Base-by-base conservation (phyloP, 768 basidiomycete species). In the Naganishia friedmannii region DNA sequence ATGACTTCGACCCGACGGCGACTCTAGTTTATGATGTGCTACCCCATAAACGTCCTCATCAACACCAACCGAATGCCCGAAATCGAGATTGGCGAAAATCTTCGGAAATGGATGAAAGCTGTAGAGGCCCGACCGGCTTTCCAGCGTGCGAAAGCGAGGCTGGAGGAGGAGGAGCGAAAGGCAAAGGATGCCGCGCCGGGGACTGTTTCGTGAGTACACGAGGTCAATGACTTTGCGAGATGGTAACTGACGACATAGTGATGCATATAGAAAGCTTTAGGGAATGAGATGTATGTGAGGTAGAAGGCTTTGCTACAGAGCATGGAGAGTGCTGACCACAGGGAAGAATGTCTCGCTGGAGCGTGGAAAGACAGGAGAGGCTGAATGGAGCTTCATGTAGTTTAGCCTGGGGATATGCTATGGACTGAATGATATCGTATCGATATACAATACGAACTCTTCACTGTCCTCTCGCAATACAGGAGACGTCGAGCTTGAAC, bases 21-120 rank as follows among this genome's bases (percentile, higher is more conserved):
- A 31, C 29, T 1, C 28, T 70, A 78, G 77, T 78, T 77, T 72
- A 77, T 78, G 77, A 71, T 80, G 69, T 73, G 74, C 68, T 79
- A 77, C 73, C 72, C 77, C 12, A 72, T 78, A 69, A 69, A 74
- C 70, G 72, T 72, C 0, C 65, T 80, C 10, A 34, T 78, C 51
- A 70, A 76, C 32, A 51, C 73, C 1, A 55, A 71, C 28, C 73
- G 73, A 53, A 74, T 70, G 39, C 65, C 70, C 21, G 73, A 53
- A 6, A 75, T 73, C 65, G 70, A 70, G 9, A 51, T 77, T 17
- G 78, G 77, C 0, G 58, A 65, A 2, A 71, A 57, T 3, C 39
- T 75, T 3, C 42, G 53, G 19, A 70, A 66, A 65, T 80, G 79
- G 79, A 67, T 71, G 56, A 69, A 76, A 45, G 68, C 51, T 28